Evolutionary conservation across 2,329 filamentous ascomycete genomes (phyloP).

Genomic region (Davidsoniella australis): DNA sequence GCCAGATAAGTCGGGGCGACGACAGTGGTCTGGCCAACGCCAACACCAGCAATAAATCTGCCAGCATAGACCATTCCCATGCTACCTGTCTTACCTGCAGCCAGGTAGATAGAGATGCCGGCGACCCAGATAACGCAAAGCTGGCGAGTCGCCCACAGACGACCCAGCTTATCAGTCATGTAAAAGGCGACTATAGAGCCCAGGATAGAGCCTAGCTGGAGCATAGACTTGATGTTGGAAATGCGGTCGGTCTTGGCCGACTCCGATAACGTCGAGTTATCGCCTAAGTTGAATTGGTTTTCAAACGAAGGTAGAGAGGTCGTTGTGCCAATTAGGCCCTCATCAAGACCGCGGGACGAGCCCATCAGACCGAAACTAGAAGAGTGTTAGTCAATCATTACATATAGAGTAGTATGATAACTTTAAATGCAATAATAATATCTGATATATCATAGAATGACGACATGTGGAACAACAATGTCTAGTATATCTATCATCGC

Average conservation of each 20-base stretch:
- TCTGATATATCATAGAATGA: too few species aligned
- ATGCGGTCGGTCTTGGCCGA: slow-evolving; percentile 48
- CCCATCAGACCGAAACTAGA: slow-evolving; percentile 51
- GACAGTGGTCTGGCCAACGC: slow-evolving; percentile 49
- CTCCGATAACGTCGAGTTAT: slow-evolving; percentile 32
- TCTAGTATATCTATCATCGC: too few species aligned
- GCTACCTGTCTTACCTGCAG: slow-evolving; percentile 30
- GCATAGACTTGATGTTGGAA: slow-evolving; percentile 66
- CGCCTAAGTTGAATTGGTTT: slow-evolving; percentile 34
- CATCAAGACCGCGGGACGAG: slow-evolving; percentile 62
- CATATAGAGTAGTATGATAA: too few species aligned
- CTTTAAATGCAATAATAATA: too few species aligned
- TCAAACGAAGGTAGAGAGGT: slow-evolving; percentile 8
- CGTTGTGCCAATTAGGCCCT: slow-evolving; percentile 59
- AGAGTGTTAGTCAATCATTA: neutral
- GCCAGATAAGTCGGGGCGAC: slow-evolving; percentile 57
- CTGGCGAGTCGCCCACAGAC: slow-evolving; percentile 42
- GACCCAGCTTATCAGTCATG: slow-evolving; percentile 42
- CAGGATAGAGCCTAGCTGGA: slow-evolving; percentile 59
- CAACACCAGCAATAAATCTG: slow-evolving; percentile 47
- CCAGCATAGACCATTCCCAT: slow-evolving; percentile 45
- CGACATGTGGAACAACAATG: too few species aligned
- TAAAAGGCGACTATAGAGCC: slow-evolving; percentile 49
- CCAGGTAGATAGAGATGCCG: slow-evolving; percentile 42
- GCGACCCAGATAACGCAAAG: slow-evolving; percentile 40